A percentile compares a stretch with the other conserved stretches of the same genome.
phyloP scores from a whole-genome alignment of 768 basidiomycete genomes.

The Botryobasidium botryosum region DNA sequence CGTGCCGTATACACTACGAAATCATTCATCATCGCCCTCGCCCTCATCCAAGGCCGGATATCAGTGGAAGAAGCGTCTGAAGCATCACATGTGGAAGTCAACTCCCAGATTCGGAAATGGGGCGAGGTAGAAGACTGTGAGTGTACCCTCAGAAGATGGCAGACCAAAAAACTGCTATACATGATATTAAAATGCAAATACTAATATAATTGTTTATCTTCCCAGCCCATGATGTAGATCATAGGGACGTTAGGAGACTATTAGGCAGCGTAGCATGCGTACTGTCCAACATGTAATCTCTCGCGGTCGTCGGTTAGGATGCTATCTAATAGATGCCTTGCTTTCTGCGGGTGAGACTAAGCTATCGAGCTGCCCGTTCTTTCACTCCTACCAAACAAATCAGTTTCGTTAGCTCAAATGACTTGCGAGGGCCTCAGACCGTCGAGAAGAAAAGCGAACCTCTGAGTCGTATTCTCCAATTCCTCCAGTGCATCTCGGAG shows the following conservation, averaged over 20 bases:
- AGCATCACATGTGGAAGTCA: conserved; percentile 82
- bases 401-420: too few relatives aligned
- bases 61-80: conserved; percentile 71
- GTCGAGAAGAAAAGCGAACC: too few relatives aligned
- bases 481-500: too few relatives aligned
- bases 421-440: too few relatives aligned
- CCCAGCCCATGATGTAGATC: conserved; percentile 93
- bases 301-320: too few relatives aligned
- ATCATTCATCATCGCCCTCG: conserved; percentile 77
- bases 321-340: too few relatives aligned
- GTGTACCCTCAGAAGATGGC: conserved; percentile 25
- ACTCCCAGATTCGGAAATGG: conserved; percentile 92
- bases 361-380: too few relatives aligned
- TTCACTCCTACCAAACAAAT: too few relatives aligned
- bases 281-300: conserved; percentile 17
- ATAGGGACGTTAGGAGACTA: conserved; percentile 78
- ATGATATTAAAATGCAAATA: background rate
- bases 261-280: conserved; percentile 66
- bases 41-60: conserved; percentile 58
- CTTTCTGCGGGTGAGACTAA: too few relatives aligned
- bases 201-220: background rate
- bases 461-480: too few relatives aligned
- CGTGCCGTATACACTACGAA: conserved; percentile 79
- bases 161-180: too few relatives aligned
- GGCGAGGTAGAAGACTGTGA: conserved; percentile 99